Evolutionary conservation across 176 grass and related monocot species (phyloP).

Genomic region (Phoenix roebelenii): DNA sequence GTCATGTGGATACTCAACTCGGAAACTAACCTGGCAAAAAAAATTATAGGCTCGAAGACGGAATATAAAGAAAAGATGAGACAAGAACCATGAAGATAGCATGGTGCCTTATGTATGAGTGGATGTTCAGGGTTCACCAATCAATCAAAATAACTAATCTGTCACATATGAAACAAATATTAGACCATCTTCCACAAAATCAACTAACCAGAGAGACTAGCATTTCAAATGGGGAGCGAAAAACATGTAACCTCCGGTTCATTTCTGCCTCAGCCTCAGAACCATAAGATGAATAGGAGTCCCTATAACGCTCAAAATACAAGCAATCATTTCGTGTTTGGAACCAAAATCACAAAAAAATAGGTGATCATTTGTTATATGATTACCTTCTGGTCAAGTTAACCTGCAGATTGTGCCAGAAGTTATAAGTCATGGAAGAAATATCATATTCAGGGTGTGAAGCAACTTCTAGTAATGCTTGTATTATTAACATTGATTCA

Average conservation of each 20-base stretch:
- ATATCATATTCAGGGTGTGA: constrained; percentile 90
- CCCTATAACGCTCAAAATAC: constrained; percentile 38
- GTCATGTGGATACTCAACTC: constrained; percentile 86
- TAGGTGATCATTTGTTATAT: neutral
- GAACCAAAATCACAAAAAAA: neutral
- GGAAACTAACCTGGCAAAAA: constrained; percentile 61
- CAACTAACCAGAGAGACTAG: constrained; percentile 67
- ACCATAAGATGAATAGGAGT: constrained; percentile 60
- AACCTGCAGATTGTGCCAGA: constrained; percentile 83
- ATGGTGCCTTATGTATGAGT: too few species aligned
- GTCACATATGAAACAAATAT: too few species aligned
- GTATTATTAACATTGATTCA: constrained; percentile 88
- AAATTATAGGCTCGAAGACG: constrained; percentile 14
- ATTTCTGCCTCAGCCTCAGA: constrained; percentile 61
- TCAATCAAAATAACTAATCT: too few species aligned
- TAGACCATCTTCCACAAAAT: constrained; percentile 1
- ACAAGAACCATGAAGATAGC: neutral
- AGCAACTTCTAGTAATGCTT: constrained; percentile 87
- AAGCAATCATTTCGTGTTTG: neutral
- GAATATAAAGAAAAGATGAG: constrained; percentile 12
- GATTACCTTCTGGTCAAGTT: constrained; percentile 65
- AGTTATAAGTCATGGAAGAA: constrained; percentile 99
- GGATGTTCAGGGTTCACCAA: too few species aligned
- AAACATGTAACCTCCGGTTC: constrained; percentile 79
- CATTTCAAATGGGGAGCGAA: constrained; percentile 64